Evolutionary conservation across 345 rosid genomes (phyloP).

Genomic region (Anacardium occidentale): DNA sequence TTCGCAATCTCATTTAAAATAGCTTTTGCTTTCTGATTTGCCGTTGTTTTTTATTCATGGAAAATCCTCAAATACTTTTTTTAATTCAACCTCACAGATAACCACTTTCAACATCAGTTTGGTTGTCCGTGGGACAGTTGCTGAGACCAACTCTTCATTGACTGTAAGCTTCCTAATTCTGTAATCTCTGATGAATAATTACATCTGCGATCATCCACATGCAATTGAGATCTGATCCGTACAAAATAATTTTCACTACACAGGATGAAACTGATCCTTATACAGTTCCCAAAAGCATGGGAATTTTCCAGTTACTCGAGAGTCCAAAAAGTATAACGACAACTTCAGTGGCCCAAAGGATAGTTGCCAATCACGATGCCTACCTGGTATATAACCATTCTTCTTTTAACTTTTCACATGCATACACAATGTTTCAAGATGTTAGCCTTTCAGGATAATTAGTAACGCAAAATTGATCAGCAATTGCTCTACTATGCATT

Average conservation of each 20-base stretch:
- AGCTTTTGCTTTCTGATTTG: not conserved
- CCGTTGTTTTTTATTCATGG: not conserved
- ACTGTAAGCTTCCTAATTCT: constrained; percentile 34
- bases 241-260: constrained; percentile 8
- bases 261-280: constrained; percentile 76
- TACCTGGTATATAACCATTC: constrained; percentile 45
- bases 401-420: not conserved
- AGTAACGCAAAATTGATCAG: not conserved
- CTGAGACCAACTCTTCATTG: constrained; percentile 50
- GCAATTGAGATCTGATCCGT: not conserved
- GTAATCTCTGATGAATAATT: not conserved
- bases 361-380: constrained; percentile 79
- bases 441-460: not conserved
- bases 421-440: not conserved
- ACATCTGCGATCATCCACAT: not conserved
- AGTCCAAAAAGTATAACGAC: constrained; percentile 81
- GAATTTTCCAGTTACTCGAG: constrained; percentile 63
- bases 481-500: not conserved
- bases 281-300: constrained; percentile 73
- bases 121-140: constrained; percentile 85
- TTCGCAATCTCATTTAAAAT: not conserved
- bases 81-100: constrained; percentile 41
- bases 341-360: constrained; percentile 70
- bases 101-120: constrained; percentile 76
- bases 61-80: not conserved